Conservation (phyloP, 495 filamentous ascomycete species). For the Letharia columbiana region DNA sequence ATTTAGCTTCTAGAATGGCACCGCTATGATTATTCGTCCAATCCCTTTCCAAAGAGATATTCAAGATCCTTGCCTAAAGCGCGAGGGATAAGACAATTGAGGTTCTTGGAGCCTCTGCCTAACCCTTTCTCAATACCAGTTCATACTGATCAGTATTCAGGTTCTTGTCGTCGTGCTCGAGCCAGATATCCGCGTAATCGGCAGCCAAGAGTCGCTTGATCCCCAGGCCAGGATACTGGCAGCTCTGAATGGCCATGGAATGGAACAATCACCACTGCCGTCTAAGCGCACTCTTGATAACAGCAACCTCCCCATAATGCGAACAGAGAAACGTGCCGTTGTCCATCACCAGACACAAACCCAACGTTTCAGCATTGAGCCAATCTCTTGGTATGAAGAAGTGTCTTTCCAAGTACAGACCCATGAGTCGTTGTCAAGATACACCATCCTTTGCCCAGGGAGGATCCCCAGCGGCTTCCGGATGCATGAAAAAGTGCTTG, state of each 20-base stretch:
- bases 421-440: conserved; percentile 12
- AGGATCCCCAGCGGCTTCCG: neutral
- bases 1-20: too few relatives aligned
- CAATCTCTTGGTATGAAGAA: conserved; percentile 14
- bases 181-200: too few relatives aligned
- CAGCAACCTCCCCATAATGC: conserved; percentile 9
- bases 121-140: too few relatives aligned
- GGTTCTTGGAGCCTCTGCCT: too few relatives aligned
- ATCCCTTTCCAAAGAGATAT: too few relatives aligned
- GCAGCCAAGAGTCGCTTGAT: neutral
- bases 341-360: conserved; percentile 5
- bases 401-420: conserved; percentile 15
- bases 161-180: too few relatives aligned
- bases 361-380: conserved; percentile 13
- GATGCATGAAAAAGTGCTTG: neutral
- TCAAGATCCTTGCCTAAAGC: too few relatives aligned
- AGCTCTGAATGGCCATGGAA: neutral
- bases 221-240: neutral
- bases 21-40: too few relatives aligned
- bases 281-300: conserved; percentile 4
- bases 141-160: too few relatives aligned
- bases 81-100: too few relatives aligned
- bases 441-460: neutral
- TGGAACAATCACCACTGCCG: neutral
- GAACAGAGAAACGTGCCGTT: conserved; percentile 7